Evolutionary conservation across 1,284 basidiomycete species (phyloP), one percentile per base, ranked within the genome.

Genomic region (Cryptococcus deneoformans): DNA sequence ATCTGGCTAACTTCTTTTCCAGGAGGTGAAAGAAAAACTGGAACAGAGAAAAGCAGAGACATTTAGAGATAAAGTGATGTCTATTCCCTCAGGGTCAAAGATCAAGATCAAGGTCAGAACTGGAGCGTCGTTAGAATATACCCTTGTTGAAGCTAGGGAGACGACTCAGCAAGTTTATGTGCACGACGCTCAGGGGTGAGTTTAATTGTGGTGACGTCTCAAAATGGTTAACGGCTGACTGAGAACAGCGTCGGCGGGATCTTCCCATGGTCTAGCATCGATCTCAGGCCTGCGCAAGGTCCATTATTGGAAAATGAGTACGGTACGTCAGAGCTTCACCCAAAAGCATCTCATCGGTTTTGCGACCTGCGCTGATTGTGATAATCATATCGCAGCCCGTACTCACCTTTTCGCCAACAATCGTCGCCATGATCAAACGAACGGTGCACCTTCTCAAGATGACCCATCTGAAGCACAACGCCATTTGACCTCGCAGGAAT

Each of bases 31-130:
- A 35, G 87, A 88, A 44, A 84, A 82, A 40, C 88, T 88, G 73
- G 87, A 85, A 67, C 84, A 81, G 77, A 55, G 90, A 85, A 71
- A 84, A 83, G 69, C 86, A 85, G 68, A 86, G 80, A 73, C 85
- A 84, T 62, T 74, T 11, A 67, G 65, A 44, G 82, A 84, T 43
- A 81, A 81, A 37, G 80, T 93, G 8, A 70, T 90, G 43, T 83
- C 85, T 0, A 80, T 95, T 29, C 82, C 85, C 4, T 76, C 80
- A 0, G 86, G 88, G 78, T 79, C 86, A 20, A 82, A 86, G 14
- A 86, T 94, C 80, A 89, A 90, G 76, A 82, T 94, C 63, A 87
- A 88, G 51, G 84, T 86, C 46, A 86, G 82, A 63, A 82, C 87
- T 10, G 89, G 89, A 4, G 58, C 52, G 20, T 60, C 56, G n/a